Base-by-base conservation (phyloP, 2,329 filamentous ascomycete genomes). In the Arthrobotrys sinensis region DNA sequence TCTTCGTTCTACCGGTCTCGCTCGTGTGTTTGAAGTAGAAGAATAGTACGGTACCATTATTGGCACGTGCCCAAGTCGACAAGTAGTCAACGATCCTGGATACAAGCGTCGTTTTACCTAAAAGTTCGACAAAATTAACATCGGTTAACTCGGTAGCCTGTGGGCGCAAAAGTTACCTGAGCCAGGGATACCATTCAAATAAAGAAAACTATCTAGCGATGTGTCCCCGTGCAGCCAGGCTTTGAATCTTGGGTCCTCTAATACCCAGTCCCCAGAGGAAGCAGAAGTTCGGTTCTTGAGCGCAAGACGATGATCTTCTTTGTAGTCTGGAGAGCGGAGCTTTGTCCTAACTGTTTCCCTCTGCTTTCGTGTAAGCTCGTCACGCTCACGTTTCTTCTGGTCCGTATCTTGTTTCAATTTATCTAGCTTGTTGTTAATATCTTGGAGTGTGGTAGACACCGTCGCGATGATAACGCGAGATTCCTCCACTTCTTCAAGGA, bases 151-250 rank as follows among this genome's bases (percentile, higher is more conserved):
- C n/a, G n/a, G n/a, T n/a, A 28, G 4, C 19, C 21, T 28, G 1
- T 2, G 43, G 6, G 1, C 4, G n/a, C 7, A 63, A 14, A 46
- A 14, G 46, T 24, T 52, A 80, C 80, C 80, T n/a, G 80, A 72
- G 6, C 80, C 80, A 36, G 80, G 80, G 34, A 80, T 80, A 8
- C 80, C 80, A 36, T 80, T 57, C 2, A 81, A 48, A 62, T 64
- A 64, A 8, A 81, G 68, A n/a, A 72, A 45, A 6, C 53, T 45
- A 48, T 77, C 63, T 2, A 16, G 1, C 4, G 8, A 2, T 21
- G 34, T 12, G 12, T 21, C 11, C 1, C 63, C 63, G 6, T 24
- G 0, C 3, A 66, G 8, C 63, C 63, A 66, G 10, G 45, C 16
- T 53, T 66, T 28, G 34, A 52, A 66, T 24, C 3, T 66, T 2